Evolutionary conservation across 441 rosid genomes (phyloP).

Genomic region (Melastoma candidum): DNA sequence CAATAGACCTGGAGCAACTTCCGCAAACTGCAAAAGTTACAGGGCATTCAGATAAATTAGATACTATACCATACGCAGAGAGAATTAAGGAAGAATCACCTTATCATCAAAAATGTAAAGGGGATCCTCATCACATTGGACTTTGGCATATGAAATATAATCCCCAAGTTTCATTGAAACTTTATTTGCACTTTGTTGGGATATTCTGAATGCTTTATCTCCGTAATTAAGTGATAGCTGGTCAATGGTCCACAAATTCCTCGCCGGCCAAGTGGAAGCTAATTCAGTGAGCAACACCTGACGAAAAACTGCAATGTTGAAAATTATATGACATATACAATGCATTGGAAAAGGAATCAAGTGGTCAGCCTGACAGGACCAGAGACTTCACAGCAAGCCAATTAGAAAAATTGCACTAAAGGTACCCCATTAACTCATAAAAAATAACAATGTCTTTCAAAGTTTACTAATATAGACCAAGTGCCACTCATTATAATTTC

Average conservation of each 20-base stretch:
- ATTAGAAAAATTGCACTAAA: too few relatives aligned
- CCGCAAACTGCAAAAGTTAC: slow-evolving; percentile 64
- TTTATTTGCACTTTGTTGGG: slow-evolving; percentile 66
- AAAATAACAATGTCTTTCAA: too few relatives aligned
- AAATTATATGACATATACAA: too few relatives aligned
- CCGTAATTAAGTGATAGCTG: slow-evolving; percentile 55
- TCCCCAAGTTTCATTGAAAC: slow-evolving; percentile 71
- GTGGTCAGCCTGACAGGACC: too few relatives aligned
- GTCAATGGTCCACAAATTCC: slow-evolving; percentile 68
- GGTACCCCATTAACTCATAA: too few relatives aligned
- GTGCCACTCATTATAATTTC: too few relatives aligned
- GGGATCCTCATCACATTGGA: slow-evolving; percentile 95
- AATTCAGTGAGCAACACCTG: slow-evolving; percentile 82
- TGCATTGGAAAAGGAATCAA: too few relatives aligned
- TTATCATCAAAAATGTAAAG: slow-evolving; percentile 86
- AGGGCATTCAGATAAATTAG: slow-evolving; percentile 4
- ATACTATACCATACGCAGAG: background rate
- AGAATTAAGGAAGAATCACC: slow-evolving; percentile 26
- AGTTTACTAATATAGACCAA: too few relatives aligned
- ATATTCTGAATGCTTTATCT: slow-evolving; percentile 62
- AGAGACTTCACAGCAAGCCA: too few relatives aligned
- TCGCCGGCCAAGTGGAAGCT: slow-evolving; percentile 87
- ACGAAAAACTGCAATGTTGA: slow-evolving; percentile 2
- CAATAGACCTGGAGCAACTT: slow-evolving; percentile 65
- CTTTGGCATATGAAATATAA: slow-evolving; percentile 63